Percentiles rank a stretch among this genome's conserved stretches.
These are phyloP conservation scores for Leccinum barrowsii DNA, from an alignment of 768 basidiomycete species.

Conservation along the genomic window DNA sequence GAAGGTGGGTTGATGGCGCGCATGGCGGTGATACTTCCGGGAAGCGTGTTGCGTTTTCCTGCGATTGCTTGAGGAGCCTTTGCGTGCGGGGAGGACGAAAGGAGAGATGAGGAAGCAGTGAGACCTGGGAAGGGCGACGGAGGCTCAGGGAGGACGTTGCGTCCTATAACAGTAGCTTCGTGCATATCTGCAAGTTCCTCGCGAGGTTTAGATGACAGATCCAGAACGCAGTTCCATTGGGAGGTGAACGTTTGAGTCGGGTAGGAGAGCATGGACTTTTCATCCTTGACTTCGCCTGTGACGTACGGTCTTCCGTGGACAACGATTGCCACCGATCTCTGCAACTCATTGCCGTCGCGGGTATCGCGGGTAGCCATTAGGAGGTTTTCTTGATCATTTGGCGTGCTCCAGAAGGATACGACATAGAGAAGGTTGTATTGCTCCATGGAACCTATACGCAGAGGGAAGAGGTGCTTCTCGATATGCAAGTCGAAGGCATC, in stretches of 20 bases:
- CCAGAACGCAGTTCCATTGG: constrained; percentile 87
- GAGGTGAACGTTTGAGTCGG: constrained; percentile 79
- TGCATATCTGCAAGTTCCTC: constrained; percentile 20
- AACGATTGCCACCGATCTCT: constrained; percentile 76
- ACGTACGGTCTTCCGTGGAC: constrained; percentile 72
- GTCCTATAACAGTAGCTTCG: constrained; percentile 16
- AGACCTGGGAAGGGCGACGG: constrained; percentile 72
- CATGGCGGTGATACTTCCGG: constrained; percentile 32
- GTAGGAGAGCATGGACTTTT: constrained; percentile 34
- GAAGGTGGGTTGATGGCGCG: constrained; percentile 24
- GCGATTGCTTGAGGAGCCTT: constrained; percentile 39
- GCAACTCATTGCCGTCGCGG: constrained; percentile 44
- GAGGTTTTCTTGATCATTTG: constrained; percentile 48
- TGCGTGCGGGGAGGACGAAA: constrained; percentile 26
- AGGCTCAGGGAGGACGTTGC: constrained; percentile 63
- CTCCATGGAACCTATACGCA: constrained; percentile 65
- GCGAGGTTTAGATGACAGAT: constrained; percentile 48
- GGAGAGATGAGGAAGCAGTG: constrained; percentile 19
- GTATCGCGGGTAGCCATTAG: constrained; percentile 32
- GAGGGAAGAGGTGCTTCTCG: constrained; percentile 58
- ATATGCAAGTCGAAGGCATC: constrained; percentile 30
- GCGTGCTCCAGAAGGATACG: constrained; percentile 73
- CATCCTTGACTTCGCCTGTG: constrained; percentile 19
- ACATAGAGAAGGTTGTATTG: constrained; percentile 90
- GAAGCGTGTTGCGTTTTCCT: constrained; percentile 57